phyloP scores from a whole-genome alignment of 1,139 yeast species.

The Zygosaccharomyces pseudobailii region DNA sequence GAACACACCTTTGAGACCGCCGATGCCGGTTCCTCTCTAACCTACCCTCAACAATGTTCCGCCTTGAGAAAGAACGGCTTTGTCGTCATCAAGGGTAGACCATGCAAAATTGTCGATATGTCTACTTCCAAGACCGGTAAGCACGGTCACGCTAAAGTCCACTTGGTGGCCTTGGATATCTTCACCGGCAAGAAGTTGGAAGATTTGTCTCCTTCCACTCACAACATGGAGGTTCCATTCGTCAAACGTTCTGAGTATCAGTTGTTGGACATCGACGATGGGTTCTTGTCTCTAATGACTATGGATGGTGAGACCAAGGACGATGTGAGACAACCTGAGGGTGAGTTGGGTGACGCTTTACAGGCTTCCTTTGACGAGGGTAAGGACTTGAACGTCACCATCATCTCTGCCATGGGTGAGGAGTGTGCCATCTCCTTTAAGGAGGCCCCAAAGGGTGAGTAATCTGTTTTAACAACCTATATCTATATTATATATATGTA shows the following conservation, averaged over 20 bases:
- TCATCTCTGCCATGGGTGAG: conserved; percentile 98
- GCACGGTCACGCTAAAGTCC: conserved; percentile 99
- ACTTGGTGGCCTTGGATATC: conserved; percentile 96
- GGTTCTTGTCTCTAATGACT: conserved; percentile 96
- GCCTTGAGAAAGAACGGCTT: conserved; percentile 99
- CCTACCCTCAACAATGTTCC: conserved; percentile 99
- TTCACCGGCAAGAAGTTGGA: conserved; percentile 99
- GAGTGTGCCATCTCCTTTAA: conserved; percentile 97
- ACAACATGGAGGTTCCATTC: conserved; percentile 99
- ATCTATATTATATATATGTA: conserved; percentile 4
- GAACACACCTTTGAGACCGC: conserved; percentile 95
- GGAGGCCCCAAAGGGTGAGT: conserved; percentile 81
- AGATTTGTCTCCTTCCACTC: conserved; percentile 99
- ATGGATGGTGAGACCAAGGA: conserved; percentile 97
- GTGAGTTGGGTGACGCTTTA: conserved; percentile 90
- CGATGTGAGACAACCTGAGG: conserved; percentile 97
- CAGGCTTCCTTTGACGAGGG: conserved; percentile 95
- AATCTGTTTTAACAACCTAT: background rate
- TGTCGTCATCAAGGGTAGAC: conserved; percentile 98
- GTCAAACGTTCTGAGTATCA: conserved; percentile 93
- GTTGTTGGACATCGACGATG: conserved; percentile 97
- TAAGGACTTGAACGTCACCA: conserved; percentile 93
- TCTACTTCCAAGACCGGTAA: conserved; percentile 99
- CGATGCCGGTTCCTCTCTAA: conserved; percentile 97
- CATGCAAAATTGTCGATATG: conserved; percentile 99